Base-by-base conservation (phyloP, 2,329 filamentous ascomycete genomes). In the Cordyceps militaris region DNA sequence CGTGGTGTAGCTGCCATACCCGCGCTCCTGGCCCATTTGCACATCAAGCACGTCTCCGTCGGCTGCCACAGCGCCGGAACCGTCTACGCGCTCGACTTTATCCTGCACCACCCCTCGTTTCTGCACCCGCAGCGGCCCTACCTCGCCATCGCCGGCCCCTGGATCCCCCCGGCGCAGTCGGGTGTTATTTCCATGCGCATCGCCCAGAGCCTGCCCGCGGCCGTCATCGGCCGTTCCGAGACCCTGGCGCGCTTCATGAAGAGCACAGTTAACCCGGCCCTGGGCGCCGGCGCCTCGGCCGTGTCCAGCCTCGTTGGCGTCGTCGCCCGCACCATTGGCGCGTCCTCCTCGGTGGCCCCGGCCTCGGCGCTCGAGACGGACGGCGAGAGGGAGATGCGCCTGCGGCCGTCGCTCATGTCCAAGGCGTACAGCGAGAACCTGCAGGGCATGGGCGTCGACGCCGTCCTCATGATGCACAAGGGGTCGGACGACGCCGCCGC, bases 11-110 rank as follows among this genome's bases (percentile, higher is more conserved):
- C 66, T 38, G 62, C 66, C 11, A 64, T 71, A 14, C 60, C 64
- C 11, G 67, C 67, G 1, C 63, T 74, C 2, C 63, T 74, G 11
- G 28, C 63, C 23, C 70, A 72, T 51, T 67, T 75, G 7, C 48
- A 42, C 21, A 66, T 74, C 36, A 52, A 46, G 5, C 64, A 71
- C 55, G 64, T 71, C 11, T 65, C 63, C 2, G 14, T 70, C 10
- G 66, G 57, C 43, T 63, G 64, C 43, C 70, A 71, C 26, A 70
- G 66, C 57, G 67, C 63, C 58, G 70, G 69, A 23, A 63, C 65
- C 28, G 36, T 72, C 49, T 70, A 64, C 59, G 67, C 66, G 7
- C 62, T 71, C 34, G 66, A 71, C 59, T 40, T 66, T 19, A n/a
- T 68, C 16, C 61, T 71, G 16, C 65, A 67, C 54, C 64, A 66